Base-by-base conservation (phyloP, 148 eudicot genomes). In the Limonium bicolor region DNA sequence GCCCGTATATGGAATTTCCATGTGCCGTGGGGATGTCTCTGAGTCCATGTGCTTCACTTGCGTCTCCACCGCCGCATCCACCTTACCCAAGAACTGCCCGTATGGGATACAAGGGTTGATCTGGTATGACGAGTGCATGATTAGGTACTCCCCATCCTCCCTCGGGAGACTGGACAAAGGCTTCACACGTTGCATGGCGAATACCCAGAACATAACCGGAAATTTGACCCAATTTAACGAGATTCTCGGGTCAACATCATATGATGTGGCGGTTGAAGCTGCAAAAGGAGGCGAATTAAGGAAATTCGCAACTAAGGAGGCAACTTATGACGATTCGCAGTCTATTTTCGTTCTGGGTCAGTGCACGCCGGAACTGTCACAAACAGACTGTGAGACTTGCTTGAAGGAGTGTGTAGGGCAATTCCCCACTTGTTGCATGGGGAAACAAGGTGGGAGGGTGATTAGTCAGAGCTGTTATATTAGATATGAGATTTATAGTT, bases 341-440 rank as follows among this genome's bases (percentile, higher is more conserved):
- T 61, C 42, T 11, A n/a, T 71, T n/a, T 71, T 61, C 27, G 76
- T 68, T 33, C 25, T 65, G 46, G 76, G 40, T 35, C 71, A 70
- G 42, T 70, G 76, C 37, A 66, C 71, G 0, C 39, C 67, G 14
- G 76, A 70, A 45, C 54, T 66, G 0, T 61, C 71, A 6, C 41
- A 30, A 1, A 4, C 2, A 1, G 62, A 65, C 7, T 71, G 76
- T 16, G 58, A 54, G 62, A 54, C 10, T 20, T 71, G 76, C 22
- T 17, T 70, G 9, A 58, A 61, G 48, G 38, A 41, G 11, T 58
- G 54, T 2, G 50, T 70, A 11, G 36, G 38, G 32, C 46, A 61
- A 35, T 46, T 70, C 34, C 64, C 64, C 4, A 48, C 20, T 27
- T 65, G 65, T 29, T 70, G 68, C 35, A 51, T 46, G 33, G 71